These are phyloP conservation scores for Solanum paucissectum DNA, from an alignment of 257 asterid genomes.

Conservation along the genomic window DNA sequence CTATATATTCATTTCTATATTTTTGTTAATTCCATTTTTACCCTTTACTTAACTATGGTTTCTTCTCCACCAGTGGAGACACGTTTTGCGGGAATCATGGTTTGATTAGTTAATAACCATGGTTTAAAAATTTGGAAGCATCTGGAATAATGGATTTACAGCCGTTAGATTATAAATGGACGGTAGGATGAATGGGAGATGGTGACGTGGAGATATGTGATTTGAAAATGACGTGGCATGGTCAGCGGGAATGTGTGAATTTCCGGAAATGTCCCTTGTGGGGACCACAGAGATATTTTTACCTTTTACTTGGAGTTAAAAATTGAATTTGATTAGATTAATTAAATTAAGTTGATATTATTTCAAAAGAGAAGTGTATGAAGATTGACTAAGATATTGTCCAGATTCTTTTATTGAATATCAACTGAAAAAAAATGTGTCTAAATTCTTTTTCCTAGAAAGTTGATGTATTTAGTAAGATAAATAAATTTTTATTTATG, in stretches of 20 bases:
- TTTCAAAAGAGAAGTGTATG: too few species aligned
- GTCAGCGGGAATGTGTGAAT: not conserved
- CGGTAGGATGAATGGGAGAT: not conserved
- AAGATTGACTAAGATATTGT: not conserved
- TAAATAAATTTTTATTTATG: not conserved
- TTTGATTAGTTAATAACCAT: not conserved
- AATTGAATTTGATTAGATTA: too few species aligned
- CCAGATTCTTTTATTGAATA: not conserved
- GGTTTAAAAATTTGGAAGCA: slow-evolving; percentile 14
- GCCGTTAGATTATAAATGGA: slow-evolving; percentile 24
- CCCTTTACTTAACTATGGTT: not conserved
- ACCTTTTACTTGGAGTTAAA: not conserved
- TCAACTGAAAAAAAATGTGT: not conserved
- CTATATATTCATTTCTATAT: not conserved
- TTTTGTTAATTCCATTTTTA: not conserved
- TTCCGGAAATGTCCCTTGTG: not conserved
- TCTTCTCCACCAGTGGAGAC: not conserved
- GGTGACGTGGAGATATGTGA: slow-evolving; percentile 35
- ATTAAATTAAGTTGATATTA: not conserved
- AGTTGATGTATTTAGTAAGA: not conserved
- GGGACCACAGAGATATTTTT: not conserved
- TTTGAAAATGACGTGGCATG: slow-evolving; percentile 44
- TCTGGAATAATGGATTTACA: slow-evolving; percentile 26
- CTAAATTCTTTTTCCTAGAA: not conserved
- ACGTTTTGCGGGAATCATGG: not conserved